Evolutionary conservation across 2,329 filamentous ascomycete genomes (phyloP), one percentile per base, ranked within the genome.

Genomic region (Metarhizium album): DNA sequence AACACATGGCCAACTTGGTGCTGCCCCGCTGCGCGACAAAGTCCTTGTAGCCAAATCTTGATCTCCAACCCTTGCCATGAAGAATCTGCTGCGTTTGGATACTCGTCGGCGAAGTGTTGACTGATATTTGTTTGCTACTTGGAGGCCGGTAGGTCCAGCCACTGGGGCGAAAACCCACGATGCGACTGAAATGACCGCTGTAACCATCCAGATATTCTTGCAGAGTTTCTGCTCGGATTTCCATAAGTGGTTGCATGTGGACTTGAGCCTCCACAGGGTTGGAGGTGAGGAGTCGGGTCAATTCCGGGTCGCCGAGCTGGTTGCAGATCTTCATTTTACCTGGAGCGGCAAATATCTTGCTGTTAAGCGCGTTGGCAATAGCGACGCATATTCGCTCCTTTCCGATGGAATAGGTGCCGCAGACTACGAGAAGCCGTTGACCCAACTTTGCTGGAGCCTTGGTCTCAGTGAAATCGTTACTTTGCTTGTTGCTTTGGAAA

Each of bases 401-500:
- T 62, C 93, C 93, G 60, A 98, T 98, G 59, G 87, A 94, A 69
- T 98, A 98, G 0, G 93, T 98, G 43, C 93, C 93, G 54, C 95
- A 94, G 6, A 98, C 81, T 4, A 98, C 87, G 0, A 98, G 78
- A 2, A 98, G 76, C 4, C 89, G 83, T 45, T 87, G 59, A 56
- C 62, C 56, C 56, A 59, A 56, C 11, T 55, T 56, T 13, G 47
- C 11, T 20, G 42, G 42, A 11, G 61, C 55, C 7, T 56, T 52
- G 27, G 55, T 55, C 1, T 53, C 48, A 3, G 64, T 53, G 43
- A 66, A 62, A 48, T 67, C 62, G 18, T 59, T 60, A 27, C 62
- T 58, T 3, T 59, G 46, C 18, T 66, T 67, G 49, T 59, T 55
- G 52, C 71, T 70, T 6, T 64, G 55, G 51, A 82, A 80, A 60